A percentile compares a stretch with the other conserved stretches of the same genome.
Conservation (phyloP, 768 basidiomycete genomes). For the Naganishia vaughanmartiniae region DNA sequence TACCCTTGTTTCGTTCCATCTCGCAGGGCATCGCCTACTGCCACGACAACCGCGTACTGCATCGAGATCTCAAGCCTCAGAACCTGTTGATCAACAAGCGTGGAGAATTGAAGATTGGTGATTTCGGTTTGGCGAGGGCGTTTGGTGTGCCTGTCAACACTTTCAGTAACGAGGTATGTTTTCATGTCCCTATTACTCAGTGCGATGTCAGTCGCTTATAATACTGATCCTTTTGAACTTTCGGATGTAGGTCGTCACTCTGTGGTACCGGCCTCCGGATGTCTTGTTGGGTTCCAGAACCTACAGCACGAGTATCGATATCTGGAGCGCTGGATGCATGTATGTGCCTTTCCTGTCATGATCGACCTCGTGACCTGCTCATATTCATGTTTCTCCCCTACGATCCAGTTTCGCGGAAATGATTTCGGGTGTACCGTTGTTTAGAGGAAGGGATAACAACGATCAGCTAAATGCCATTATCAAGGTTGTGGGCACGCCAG, state of each 20-base stretch:
- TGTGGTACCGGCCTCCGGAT: conserved; percentile 98
- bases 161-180: conserved; percentile 79
- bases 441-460: conserved; percentile 93
- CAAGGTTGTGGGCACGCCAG: conserved; percentile 92
- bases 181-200: background rate
- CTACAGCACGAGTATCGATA: conserved; percentile 96
- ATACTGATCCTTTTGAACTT: background rate
- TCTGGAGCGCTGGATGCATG: conserved; percentile 99
- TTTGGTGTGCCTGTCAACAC: conserved; percentile 99
- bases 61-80: conserved; percentile 97
- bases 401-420: conserved; percentile 79
- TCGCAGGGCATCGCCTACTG: conserved; percentile 84
- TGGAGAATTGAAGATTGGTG: conserved; percentile 93
- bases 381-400: background rate
- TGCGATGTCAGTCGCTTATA: background rate
- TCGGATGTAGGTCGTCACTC: conserved; percentile 70
- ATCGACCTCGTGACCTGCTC: background rate
- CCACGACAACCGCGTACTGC: conserved; percentile 95
- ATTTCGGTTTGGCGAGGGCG: conserved; percentile 94
- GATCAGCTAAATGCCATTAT: conserved; percentile 98
- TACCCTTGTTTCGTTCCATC: background rate
- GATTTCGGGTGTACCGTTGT: conserved; percentile 95
- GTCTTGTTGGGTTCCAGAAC: conserved; percentile 94
- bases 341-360: conserved; percentile 35
- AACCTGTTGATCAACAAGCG: conserved; percentile 96